Base-by-base conservation (phyloP, 1,284 basidiomycete species). In the Blastosporella zonata region DNA sequence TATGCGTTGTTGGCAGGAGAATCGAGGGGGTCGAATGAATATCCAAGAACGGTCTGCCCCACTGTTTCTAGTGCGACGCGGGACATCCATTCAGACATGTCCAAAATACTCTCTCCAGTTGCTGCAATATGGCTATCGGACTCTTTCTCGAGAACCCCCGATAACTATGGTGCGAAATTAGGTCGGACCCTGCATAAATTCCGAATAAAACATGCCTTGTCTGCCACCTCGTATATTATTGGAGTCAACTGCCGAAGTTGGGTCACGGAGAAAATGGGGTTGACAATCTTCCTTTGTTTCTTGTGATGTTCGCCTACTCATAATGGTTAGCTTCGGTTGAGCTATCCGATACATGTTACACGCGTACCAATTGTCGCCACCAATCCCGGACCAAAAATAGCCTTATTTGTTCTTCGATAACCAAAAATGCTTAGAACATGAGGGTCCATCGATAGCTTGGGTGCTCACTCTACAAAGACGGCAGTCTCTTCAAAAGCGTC, bases 11-110 rank as follows among this genome's bases (percentile, higher is more conserved):
- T 72, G 31, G 68, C 61, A 8, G 66, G 62, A 15, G 71, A 64
- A 37, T 75, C 69, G 5, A 81, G 63, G 2, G 76, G 72, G 47
- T 75, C 68, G 55, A 81, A 81, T 2, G 75, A 77, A 57, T 81
- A 74, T 0, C 76, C 78, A 0, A 81, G 60, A 7, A 74, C 66
- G 2, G 74, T 70, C 56, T 72, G 72, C 10, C 76, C 78, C 13
- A 78, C 68, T 2, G 69, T 68, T 58, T 81, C 78, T 2, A 81
- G 64, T 22, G 79, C 73, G 1, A 72, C 71, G 6, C 77, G 67
- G 15, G 70, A 73, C 58, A 78, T 64, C 75, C 75, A 79, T 36
- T 75, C 70, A 3, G 73, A 70, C 56, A 81, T 65, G 46, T 81
- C 69, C 23, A 79, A 52, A 29, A 71, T 61, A 46, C 56, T 60